phyloP scores from a whole-genome alignment of 106 monocot species.

The Phalaenopsis equestris region DNA sequence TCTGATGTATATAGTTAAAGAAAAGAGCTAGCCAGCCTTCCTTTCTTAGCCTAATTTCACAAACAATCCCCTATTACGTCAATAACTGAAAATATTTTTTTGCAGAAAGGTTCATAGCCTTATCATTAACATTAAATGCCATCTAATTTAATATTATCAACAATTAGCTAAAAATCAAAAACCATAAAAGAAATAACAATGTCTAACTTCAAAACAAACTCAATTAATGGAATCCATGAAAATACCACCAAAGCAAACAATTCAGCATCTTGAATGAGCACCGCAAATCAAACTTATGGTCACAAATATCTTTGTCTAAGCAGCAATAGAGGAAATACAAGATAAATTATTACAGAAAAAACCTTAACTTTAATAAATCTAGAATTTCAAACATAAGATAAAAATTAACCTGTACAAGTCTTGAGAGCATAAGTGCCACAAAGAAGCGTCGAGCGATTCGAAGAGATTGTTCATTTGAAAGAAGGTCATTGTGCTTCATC shows the following conservation, averaged over 20 bases:
- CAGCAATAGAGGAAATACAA: background rate
- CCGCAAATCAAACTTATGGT: background rate
- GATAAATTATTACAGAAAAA: constrained; percentile 2
- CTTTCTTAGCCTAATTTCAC: background rate
- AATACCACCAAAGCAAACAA: background rate
- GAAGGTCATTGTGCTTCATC: constrained; percentile 10
- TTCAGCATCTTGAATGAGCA: background rate
- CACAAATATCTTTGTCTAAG: background rate
- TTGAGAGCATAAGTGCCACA: constrained; percentile 93
- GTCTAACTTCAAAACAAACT: background rate
- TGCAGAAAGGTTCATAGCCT: background rate
- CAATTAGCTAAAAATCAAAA: background rate
- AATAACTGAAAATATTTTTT: background rate
- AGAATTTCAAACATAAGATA: background rate
- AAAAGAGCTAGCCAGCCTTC: background rate
- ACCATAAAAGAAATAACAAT: background rate
- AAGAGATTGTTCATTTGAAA: constrained; percentile 45
- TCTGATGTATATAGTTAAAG: background rate
- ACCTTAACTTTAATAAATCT: background rate
- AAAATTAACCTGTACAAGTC: constrained; percentile 76
- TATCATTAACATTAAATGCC: background rate
- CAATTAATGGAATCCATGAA: background rate
- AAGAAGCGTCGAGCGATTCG: constrained; percentile 87
- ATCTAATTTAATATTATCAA: background rate
- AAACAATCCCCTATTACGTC: background rate